Evolutionary conservation across 2,329 filamentous ascomycete genomes (phyloP), one percentile per base, ranked within the genome.

Genomic region (Epichloe elymi): DNA sequence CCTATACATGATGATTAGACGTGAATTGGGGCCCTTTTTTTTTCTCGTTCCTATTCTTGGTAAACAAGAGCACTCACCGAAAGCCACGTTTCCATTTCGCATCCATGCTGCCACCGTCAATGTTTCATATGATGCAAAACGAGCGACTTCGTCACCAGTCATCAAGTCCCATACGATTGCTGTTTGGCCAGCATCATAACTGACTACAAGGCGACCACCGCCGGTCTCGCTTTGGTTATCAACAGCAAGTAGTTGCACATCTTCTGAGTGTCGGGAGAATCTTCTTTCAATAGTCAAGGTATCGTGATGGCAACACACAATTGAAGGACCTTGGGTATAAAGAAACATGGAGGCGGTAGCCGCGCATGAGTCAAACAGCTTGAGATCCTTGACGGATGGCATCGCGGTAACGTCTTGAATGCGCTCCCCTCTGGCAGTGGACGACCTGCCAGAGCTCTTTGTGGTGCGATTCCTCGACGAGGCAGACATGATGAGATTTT

Each of bases 81-180:
- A 97, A 38, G 88, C 91, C 58, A 98, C 84, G 69, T 95, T 95
- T 50, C 93, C 93, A 69, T 96, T 96, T 43, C 85, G 80, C 90
- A 98, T 96, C 88, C 93, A 98, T 12, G 86, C 77, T 38, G 90
- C 91, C 33, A 88, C 84, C 20, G 83, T 83, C 56, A 97, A 77
- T 57, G 86, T 80, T 62, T 95, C 88, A 62, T 95, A 96, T 0
- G 90, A 93, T 23, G 85, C 83, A 70, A 97, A 97, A n/a, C 90
- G 80, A 39, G 91, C 83, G 53, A 96, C 78, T 67, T 96, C 89
- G 53, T 89, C 83, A 46, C 93, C 93, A 0, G 88, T 94, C 70
- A 94, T 82, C 54, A 96, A 75, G 68, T 98, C 91, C 93, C 93
- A 98, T 7, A 97, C 88, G 63, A 97, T 95, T 4, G 90, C 88